Evolutionary conservation across 352 stramenopile species (phyloP), one percentile per base, ranked within the genome.

Genomic region (Phytophthora chlamydospora): DNA sequence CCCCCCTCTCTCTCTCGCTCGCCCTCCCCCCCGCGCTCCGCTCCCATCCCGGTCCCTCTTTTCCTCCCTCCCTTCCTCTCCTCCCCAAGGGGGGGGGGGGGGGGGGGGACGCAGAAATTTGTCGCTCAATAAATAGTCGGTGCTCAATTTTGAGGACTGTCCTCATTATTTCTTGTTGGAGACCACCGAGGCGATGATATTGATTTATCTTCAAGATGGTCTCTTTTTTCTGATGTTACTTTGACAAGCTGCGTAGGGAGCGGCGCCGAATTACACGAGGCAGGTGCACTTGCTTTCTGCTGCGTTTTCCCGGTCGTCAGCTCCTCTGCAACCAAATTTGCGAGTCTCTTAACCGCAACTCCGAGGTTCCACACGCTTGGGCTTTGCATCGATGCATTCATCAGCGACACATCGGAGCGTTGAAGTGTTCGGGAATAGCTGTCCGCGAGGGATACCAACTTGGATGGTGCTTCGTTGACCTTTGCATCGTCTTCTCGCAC

Each of bases 121-220:
- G 31, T 73, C 53, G 39, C 61, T 78, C 48, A 78, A 51, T 12
- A 78, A 61, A 38, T 78, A 74, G 29, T 78, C 69, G 8, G 69
- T 78, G 33, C 51, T 61, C 14, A 72, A n/a, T n/a, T n/a, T n/a
- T n/a, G 17, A 36, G 45, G 35, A 14, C 10, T 48, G 29, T 64
- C 62, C 13, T 75, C 65, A 38, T 48, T 39, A n/a, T 16, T 6
- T 38, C 24, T 33, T 9, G 3, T 13, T 29, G 35, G 4, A 21
- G n/a, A 12, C 12, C 19, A 36, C 27, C 16, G 44, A 43, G 24
- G 14, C 7, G 7, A 7, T 24, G 29, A 11, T 19, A 6, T 39
- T 29, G 7, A 40, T 17, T n/a, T 35, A 36, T 7, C 24, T 19
- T 12, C 17, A 6, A 32, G 47, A 27, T 24, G 19, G 9, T 34